These are phyloP conservation scores for Crassisporium funariophilum DNA, from an alignment of 768 basidiomycete genomes.

Conservation along the genomic window DNA sequence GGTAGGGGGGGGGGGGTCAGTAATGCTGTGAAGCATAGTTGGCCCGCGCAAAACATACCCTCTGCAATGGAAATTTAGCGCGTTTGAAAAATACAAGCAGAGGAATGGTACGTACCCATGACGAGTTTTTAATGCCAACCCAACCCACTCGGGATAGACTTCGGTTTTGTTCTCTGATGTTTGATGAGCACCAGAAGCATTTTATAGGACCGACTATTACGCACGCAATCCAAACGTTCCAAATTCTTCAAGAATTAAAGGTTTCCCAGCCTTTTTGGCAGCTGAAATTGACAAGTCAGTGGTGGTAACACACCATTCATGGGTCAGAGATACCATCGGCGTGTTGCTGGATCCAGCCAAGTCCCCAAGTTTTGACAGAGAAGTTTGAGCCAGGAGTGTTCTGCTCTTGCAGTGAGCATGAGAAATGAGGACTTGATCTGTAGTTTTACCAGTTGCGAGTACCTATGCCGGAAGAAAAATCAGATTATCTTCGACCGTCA, in stretches of 20 bases:
- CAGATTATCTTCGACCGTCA: background rate
- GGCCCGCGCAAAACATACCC: conserved; percentile 32
- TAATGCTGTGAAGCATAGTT: conserved; percentile 5
- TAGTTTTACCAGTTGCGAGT: conserved; percentile 34
- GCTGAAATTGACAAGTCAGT: conserved; percentile 31
- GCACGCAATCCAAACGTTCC: conserved; percentile 48
- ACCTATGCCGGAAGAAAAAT: conserved; percentile 27
- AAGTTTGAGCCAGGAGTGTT: conserved; percentile 52
- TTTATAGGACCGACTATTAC: conserved; percentile 9
- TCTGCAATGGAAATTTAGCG: background rate
- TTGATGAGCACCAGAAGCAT: background rate
- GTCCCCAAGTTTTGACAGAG: conserved; percentile 51
- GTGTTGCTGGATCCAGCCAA: conserved; percentile 61
- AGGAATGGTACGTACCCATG: conserved; percentile 42
- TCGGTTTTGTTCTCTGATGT: conserved; percentile 47
- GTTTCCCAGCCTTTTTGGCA: conserved; percentile 56
- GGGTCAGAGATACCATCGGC: conserved; percentile 34
- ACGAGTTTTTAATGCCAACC: conserved; percentile 46
- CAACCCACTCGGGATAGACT: conserved; percentile 54
- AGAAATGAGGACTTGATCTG: background rate
- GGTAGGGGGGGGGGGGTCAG: background rate
- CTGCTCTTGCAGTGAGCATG: conserved; percentile 21
- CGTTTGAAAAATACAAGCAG: background rate
- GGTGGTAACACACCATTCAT: background rate
- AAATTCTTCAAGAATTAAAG: conserved; percentile 66